Evolutionary conservation across 257 asterid species (phyloP).

Genomic region (Solanum arcanum): DNA sequence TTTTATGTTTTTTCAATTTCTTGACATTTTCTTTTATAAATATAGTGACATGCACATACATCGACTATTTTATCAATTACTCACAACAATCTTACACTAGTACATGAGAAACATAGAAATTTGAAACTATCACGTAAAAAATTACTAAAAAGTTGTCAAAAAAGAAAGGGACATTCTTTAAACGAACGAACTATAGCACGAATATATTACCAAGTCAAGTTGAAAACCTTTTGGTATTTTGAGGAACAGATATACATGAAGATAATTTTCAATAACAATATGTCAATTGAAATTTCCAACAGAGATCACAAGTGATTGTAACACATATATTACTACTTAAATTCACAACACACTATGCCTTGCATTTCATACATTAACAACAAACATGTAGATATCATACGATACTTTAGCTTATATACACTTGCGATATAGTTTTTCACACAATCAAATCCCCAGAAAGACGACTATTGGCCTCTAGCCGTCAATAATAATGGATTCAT

Average conservation of each 20-base stretch:
- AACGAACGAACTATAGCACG: not conserved
- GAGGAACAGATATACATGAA: not conserved
- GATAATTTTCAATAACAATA: too few relatives aligned
- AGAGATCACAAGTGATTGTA: not conserved
- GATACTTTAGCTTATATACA: not conserved
- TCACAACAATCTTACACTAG: not conserved
- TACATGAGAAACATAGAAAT: too few relatives aligned
- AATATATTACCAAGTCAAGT: not conserved
- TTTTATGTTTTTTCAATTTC: not conserved
- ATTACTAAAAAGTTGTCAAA: too few relatives aligned
- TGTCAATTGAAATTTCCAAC: not conserved
- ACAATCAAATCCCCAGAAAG: not conserved
- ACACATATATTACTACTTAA: not conserved
- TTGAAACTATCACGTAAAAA: too few relatives aligned
- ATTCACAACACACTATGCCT: not conserved
- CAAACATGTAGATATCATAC: not conserved
- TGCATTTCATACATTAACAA: not conserved
- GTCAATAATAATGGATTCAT: not conserved
- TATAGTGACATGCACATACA: fast-evolving
- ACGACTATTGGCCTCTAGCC: not conserved
- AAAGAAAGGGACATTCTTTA: too few relatives aligned
- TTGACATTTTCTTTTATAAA: too few relatives aligned
- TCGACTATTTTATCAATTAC: not conserved
- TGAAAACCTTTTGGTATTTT: not conserved
- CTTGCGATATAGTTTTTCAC: not conserved